phyloP scores from a whole-genome alignment of 441 rosid genomes.

The Populus hybrid region DNA sequence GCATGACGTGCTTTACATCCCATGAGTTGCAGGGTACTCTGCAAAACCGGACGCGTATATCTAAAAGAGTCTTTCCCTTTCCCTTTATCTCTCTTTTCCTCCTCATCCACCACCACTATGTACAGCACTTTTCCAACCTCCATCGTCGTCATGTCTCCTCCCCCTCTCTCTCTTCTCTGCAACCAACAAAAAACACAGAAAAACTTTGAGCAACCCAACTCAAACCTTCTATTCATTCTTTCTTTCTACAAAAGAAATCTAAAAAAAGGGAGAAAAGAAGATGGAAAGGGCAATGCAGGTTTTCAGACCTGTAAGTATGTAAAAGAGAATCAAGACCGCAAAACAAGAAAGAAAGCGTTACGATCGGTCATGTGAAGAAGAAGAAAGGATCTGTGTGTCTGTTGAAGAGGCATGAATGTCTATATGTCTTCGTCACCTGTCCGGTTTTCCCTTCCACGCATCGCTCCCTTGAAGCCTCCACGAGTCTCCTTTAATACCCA shows the following conservation, averaged over 20 bases:
- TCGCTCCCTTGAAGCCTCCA: slow-evolving; percentile 44
- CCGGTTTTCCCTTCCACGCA: slow-evolving; percentile 39
- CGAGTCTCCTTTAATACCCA: slow-evolving; percentile 42
- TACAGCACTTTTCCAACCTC: slow-evolving; percentile 72
- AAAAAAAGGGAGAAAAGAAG: neutral
- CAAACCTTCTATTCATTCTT: neutral
- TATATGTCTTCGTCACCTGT: slow-evolving; percentile 34
- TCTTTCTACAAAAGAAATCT: neutral
- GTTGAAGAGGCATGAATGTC: slow-evolving; percentile 16
- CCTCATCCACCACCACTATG: slow-evolving; percentile 69
- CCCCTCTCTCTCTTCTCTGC: slow-evolving; percentile 3
- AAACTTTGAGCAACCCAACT: neutral
- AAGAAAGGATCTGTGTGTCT: neutral
- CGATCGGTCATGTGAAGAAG: slow-evolving; percentile 23
- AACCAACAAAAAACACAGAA: neutral
- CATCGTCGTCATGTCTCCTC: slow-evolving; percentile 25
- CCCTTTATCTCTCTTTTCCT: slow-evolving; percentile 21
- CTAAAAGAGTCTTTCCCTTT: slow-evolving; percentile 59
- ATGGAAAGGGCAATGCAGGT: slow-evolving; percentile 15
- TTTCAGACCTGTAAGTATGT: slow-evolving; percentile 1
- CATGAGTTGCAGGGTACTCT: slow-evolving; percentile 93
- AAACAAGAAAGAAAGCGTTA: neutral
- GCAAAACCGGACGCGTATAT: slow-evolving; percentile 86
- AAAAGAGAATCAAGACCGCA: neutral
- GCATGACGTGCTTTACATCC: slow-evolving; percentile 98